Conservation (phyloP, 352 stramenopile species). For the Pythium guiyangense region DNA sequence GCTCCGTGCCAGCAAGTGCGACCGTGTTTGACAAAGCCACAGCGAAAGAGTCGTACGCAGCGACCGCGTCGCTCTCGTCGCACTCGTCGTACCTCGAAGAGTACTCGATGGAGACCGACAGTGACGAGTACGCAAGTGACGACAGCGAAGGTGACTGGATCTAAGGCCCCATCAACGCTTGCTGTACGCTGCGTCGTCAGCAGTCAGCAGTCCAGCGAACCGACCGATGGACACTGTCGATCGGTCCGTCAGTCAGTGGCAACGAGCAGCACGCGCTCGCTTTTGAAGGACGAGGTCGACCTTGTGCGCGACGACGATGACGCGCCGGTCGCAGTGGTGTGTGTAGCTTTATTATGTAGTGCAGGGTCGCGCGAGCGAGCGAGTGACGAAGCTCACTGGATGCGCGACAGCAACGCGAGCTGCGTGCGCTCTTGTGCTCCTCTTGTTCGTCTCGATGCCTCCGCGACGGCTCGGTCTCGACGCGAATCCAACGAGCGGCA, state of each 20-base stretch:
- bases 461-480: too few species aligned
- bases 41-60: constrained; percentile 25
- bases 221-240: too few species aligned
- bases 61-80: constrained; percentile 29
- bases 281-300: too few species aligned
- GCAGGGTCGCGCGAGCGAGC: neutral
- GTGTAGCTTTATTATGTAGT: neutral
- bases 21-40: constrained; percentile 26
- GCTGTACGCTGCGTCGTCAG: too few species aligned
- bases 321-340: neutral
- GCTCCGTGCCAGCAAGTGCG: constrained; percentile 13
- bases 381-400: neutral
- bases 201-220: too few species aligned
- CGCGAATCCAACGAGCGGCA: too few species aligned
- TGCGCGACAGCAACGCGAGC: too few species aligned
- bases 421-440: too few species aligned
- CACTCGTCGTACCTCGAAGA: constrained; percentile 30
- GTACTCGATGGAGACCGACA: constrained; percentile 40
- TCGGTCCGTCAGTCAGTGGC: too few species aligned
- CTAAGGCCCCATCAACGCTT: constrained; percentile 23
- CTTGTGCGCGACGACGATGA: too few species aligned
- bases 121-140: constrained; percentile 43
- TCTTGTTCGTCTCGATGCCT: too few species aligned
- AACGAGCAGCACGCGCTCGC: too few species aligned
- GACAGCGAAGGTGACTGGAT: constrained; percentile 80